A percentile compares a stretch with the other conserved stretches of the same genome.
Conservation (phyloP, 2,329 filamentous ascomycete genomes). For the Fusarium tricinctum region DNA sequence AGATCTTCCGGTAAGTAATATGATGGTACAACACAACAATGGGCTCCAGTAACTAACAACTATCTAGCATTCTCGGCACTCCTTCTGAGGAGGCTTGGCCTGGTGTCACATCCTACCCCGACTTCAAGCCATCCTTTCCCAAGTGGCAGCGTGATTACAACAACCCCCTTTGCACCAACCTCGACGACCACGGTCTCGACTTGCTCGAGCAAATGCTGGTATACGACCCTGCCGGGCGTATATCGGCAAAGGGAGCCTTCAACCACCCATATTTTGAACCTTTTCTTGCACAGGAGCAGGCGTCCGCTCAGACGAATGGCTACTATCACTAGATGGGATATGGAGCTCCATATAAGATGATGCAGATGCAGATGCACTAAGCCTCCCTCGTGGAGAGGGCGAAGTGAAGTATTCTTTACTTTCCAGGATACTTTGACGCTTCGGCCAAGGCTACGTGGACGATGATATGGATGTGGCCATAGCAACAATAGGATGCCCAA, state of each 20-base stretch:
- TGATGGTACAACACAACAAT: background rate
- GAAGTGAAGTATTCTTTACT: slow-evolving; percentile 28
- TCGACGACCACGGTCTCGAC: slow-evolving; percentile 80
- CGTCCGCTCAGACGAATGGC: slow-evolving; percentile 51
- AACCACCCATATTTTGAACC: slow-evolving; percentile 84
- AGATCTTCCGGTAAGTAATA: slow-evolving; percentile 76
- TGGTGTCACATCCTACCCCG: slow-evolving; percentile 92
- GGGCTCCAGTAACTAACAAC: slow-evolving; percentile 19
- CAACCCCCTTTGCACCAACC: slow-evolving; percentile 75
- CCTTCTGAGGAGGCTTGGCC: slow-evolving; percentile 87
- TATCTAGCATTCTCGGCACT: slow-evolving; percentile 78
- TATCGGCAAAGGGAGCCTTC: slow-evolving; percentile 90
- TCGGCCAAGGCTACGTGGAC: slow-evolving; percentile 10
- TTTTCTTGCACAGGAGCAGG: slow-evolving; percentile 52
- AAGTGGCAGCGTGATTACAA: slow-evolving; percentile 85
- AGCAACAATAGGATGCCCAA: slow-evolving; percentile 9
- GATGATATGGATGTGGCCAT: slow-evolving; percentile 14
- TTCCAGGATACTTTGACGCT: slow-evolving; percentile 27
- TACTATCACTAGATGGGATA: slow-evolving; percentile 56
- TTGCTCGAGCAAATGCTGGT: slow-evolving; percentile 80
- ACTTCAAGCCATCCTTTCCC: slow-evolving; percentile 92
- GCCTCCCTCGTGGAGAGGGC: slow-evolving; percentile 2
- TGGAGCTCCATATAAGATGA: slow-evolving; percentile 43
- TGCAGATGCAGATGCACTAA: slow-evolving; percentile 42
- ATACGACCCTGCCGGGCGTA: slow-evolving; percentile 87